Base-by-base conservation (phyloP, 2,329 filamentous ascomycete species). In the Fusarium austroafricanum region DNA sequence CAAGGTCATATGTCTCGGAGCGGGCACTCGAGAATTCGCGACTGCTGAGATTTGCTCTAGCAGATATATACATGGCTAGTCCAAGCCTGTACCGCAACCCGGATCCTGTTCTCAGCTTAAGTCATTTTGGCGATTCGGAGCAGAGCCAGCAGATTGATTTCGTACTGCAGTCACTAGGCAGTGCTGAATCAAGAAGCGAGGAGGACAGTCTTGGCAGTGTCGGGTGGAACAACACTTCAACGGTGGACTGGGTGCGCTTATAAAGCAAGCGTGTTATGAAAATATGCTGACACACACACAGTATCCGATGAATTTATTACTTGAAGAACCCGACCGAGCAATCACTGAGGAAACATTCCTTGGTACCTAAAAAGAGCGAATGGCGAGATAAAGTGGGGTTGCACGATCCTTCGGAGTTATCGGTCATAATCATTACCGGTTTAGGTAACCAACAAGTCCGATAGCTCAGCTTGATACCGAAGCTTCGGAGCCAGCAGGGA, bases 361-460 rank as follows among this genome's bases (percentile, higher is more conserved):
- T 4, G 37, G 42, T 11, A 9, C 10, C 3, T 11, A 42, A 18
- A n/a, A 5, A 5, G 10, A 6, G 8, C 6, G 26, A 38, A 10
- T 12, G n/a, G 12, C 9, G 35, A 45, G 14, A 28, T 18, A 6
- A 15, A 11, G 42, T 18, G 43, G 54, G 17, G 47, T 28, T 23
- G 21, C 6, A 23, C 21, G 21, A 23, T 23, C 21, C 21, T 17
- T 21, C 42, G 58, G 67, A 47, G 2, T 31, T 43, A 20, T 49
- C 67, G 67, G 67, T 28, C 18, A 8, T 55, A 29, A 54, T 5
- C 2, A 20, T 70, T 70, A 14, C 63, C 23, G 3, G 8, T 55
- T 67, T 68, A 2, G 63, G 67, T 12, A 70, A 64, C 14, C 8
- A 3, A 11, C 39, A 54, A 33, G 5, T 61, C 67, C 66, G 55